These are phyloP conservation scores for Arabis alpina DNA, from an alignment of 345 rosid species.

Conservation along the genomic window DNA sequence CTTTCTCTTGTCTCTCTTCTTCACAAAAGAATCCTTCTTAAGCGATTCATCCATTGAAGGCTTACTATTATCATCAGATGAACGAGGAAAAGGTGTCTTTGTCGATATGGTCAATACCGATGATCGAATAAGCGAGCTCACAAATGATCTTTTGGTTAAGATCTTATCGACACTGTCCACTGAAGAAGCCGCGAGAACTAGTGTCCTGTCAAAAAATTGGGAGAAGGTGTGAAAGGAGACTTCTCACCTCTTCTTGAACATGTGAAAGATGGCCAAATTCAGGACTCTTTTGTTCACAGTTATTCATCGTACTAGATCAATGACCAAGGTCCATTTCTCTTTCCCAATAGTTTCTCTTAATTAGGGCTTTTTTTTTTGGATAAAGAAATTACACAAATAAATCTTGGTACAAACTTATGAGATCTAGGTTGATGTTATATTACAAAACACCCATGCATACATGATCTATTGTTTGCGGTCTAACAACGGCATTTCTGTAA, in stretches of 20 bases:
- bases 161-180: not conserved
- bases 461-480: too few species aligned
- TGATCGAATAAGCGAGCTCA: slow-evolving; percentile 1
- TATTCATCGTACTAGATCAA: not conserved
- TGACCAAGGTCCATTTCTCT: slow-evolving; percentile 14
- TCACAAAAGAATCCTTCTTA: not conserved
- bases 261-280: not conserved
- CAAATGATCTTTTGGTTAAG: not conserved
- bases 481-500: too few species aligned
- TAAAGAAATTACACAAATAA: not conserved
- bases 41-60: not conserved
- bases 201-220: not conserved
- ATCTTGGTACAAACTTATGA: not conserved
- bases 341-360: not conserved
- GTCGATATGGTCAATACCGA: not conserved
- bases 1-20: not conserved
- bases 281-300: not conserved
- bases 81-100: not conserved
- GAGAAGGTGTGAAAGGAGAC: slow-evolving; percentile 3
- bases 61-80: not conserved
- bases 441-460: too few species aligned
- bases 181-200: slow-evolving; percentile 1
- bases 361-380: not conserved
- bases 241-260: not conserved
- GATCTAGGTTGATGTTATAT: too few species aligned